Base-by-base conservation (phyloP, 2,329 filamentous ascomycete species). In the Paecilomyces sp. region DNA sequence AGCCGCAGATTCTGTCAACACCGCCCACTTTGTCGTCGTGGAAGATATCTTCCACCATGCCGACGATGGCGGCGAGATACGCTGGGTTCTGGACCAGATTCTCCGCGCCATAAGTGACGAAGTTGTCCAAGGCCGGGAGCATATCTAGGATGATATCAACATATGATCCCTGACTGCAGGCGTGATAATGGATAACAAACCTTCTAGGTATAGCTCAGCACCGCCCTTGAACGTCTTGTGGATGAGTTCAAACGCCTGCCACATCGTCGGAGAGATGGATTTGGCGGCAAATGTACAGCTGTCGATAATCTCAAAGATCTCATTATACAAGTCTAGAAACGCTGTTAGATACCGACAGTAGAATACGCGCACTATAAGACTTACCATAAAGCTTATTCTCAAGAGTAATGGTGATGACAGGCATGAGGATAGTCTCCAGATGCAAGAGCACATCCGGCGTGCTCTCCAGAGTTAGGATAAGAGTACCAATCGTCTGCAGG, bases 201-300 rank as follows among this genome's bases (percentile, higher is more conserved):
- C 78, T 77, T 99, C 94, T 13, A 99, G 85, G 73, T 99, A 99
- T 54, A 97, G 85, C 79, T 99, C 93, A 36, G 93, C 94, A 50
- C 94, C 94, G 60, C 91, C 90, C 79, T 97, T 97, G 82, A 99
- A 99, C 0, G 93, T 97, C 65, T 90, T 86, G 77, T 97, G 93
- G 64, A 99, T 95, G 53, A 97, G 84, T 78, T 96, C 92, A 73
- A 99, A 99, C 1, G 94, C 93, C 76, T 93, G 88, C 94, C 94
- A 99, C 94, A 99, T 99, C 51, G 91, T 96, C 9, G 89, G 86
- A 1, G 94, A 97, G 66, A 99, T 97, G 60, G 86, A 85, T 81
- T 97, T 99, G 63, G 94, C 93, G 11, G 94, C 91, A 74, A 97
- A 99, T 7, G 94, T 99, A 81, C 94, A 99, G 81, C 92, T 97